Evolutionary conservation across 176 grass and related monocot species (phyloP), one percentile per base, ranked within the genome.

Genomic region (Oryza longistaminata): DNA sequence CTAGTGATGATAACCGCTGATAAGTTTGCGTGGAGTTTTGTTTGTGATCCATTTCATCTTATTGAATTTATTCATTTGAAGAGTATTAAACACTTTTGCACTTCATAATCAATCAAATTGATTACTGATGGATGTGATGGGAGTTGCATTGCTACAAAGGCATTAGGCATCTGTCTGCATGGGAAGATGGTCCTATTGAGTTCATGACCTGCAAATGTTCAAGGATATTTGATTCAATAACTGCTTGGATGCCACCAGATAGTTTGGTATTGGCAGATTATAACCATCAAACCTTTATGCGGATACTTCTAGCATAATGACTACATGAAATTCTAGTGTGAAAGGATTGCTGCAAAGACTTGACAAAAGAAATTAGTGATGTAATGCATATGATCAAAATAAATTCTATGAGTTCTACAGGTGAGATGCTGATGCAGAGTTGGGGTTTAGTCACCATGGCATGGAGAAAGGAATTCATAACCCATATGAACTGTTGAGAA

Each of bases 1-100:
- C 29, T 31, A 31, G 29, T 31, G 91, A 93, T 73, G 83, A 37
- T 27, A 79, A 62, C 34, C 39, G 1, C 37, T 94, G 71, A 91
- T 87, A 9, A 0, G 16, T 64, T 29, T 82, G 11, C 2, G 29
- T 64, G 33, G 21, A 73, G 69, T 26, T 14, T 62, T 11, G 11
- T 37, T 7, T n/a, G n/a, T 12, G 29, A 12, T 9, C 42, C 50
- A 61, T 19, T 17, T 71, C 22, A 22, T 19, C 46, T 79, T 13
- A 77, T 55, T 69, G 61, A 44, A 46, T 55, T 21, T 1, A 55
- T 55, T 55, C 16, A 19, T 2, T 22, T 46, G 6, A 85, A 46
- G 70, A 7, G 31, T 8, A 27, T 86, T 50, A n/a, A 24, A 17
- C 16, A 68, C 19, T 52, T 67, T 25, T 6, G 50, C 39, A 27